phyloP scores from a whole-genome alignment of 1,284 basidiomycete species.

The Moesziomyces sp. region DNA sequence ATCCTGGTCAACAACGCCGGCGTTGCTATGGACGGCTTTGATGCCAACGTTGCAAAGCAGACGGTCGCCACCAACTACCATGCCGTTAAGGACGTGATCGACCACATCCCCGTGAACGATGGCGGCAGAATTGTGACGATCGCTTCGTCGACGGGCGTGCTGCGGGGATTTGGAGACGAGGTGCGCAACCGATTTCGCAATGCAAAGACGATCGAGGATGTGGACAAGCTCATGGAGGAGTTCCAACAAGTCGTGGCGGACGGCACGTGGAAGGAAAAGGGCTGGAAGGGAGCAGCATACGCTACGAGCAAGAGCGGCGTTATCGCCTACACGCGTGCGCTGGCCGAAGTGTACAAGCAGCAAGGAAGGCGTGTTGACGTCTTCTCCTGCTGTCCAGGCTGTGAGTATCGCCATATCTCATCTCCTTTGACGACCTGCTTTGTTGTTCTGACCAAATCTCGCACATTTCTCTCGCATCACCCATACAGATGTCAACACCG shows the following conservation, averaged over 20 bases:
- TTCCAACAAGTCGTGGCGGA: slow-evolving; percentile 50
- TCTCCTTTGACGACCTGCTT: too few relatives aligned
- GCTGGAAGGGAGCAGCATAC: slow-evolving; percentile 63
- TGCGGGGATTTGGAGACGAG: slow-evolving; percentile 45
- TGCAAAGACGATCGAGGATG: slow-evolving; percentile 40
- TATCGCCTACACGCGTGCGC: slow-evolving; percentile 51
- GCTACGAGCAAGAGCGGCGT: slow-evolving; percentile 58
- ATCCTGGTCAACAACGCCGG: slow-evolving; percentile 64
- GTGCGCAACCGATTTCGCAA: slow-evolving; percentile 44
- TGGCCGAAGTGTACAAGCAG: slow-evolving; percentile 47
- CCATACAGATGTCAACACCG: slow-evolving; percentile 54
- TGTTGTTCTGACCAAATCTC: background rate
- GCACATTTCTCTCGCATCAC: background rate
- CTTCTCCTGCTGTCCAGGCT: slow-evolving; percentile 63
- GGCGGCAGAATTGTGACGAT: slow-evolving; percentile 56
- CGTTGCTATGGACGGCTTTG: slow-evolving; percentile 59
- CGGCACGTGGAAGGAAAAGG: slow-evolving; percentile 55
- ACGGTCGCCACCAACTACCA: slow-evolving; percentile 64
- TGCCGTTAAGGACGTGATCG: slow-evolving; percentile 49
- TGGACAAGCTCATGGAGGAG: slow-evolving; percentile 49
- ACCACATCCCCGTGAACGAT: slow-evolving; percentile 47
- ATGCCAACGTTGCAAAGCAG: slow-evolving; percentile 56
- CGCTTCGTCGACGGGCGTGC: slow-evolving; percentile 55
- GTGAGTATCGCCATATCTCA: slow-evolving; percentile 10
- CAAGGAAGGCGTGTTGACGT: slow-evolving; percentile 43